Evolutionary conservation across 331 rosid species (phyloP).

Genomic region (Malus hybrid): DNA sequence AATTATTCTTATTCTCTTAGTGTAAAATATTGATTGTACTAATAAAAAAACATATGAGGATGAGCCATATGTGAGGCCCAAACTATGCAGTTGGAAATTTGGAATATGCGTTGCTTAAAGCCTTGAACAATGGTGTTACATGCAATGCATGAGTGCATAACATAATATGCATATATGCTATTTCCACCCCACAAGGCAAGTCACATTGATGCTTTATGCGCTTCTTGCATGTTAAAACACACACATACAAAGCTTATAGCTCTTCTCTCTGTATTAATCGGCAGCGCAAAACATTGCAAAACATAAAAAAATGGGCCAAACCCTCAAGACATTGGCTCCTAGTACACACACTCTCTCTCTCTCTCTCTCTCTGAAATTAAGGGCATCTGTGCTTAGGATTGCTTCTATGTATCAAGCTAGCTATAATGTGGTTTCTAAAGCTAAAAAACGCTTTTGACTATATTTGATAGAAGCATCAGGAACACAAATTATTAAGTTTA

Average conservation of each 20-base stretch:
- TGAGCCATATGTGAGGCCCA: not conserved
- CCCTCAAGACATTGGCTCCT: slow-evolving; percentile 31
- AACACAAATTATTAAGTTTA: not conserved
- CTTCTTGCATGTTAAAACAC: not conserved
- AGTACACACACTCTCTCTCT: slow-evolving; percentile 11
- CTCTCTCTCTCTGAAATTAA: not conserved
- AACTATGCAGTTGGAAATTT: not conserved
- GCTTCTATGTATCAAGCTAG: not conserved
- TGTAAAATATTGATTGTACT: no score
- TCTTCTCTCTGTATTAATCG: not conserved
- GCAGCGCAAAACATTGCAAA: not conserved
- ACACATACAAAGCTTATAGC: not conserved
- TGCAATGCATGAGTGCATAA: no score
- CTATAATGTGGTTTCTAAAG: no score
- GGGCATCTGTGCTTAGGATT: no score
- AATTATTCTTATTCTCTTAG: no score
- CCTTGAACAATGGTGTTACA: not conserved
- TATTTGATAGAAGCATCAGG: no score
- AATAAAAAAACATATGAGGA: no score
- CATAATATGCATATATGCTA: not conserved
- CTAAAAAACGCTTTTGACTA: no score
- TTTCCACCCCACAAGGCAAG: not conserved
- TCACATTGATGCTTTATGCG: not conserved
- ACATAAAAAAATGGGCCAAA: slow-evolving; percentile 34
- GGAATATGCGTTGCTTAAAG: not conserved